phyloP scores from a whole-genome alignment of 345 rosid genomes.

The Psidium guajava region DNA sequence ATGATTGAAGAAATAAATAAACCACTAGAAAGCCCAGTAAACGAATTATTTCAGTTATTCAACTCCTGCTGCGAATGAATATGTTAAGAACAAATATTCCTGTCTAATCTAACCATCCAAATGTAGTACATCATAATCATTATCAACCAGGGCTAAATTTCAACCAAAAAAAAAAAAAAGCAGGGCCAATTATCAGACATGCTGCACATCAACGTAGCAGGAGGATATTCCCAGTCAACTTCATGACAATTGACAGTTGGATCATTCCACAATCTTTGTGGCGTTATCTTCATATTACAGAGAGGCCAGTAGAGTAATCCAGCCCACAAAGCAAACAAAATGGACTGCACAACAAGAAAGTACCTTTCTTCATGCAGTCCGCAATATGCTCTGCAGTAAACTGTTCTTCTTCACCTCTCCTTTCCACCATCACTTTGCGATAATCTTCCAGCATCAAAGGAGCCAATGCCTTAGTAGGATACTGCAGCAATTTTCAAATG shows the following conservation, averaged over 20 bases:
- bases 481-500: constrained; percentile 23
- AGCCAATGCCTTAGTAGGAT: constrained; percentile 90
- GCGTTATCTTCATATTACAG: background rate
- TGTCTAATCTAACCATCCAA: background rate
- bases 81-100: background rate
- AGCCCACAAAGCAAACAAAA: background rate
- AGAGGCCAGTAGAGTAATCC: background rate
- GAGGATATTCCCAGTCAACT: background rate
- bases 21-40: background rate
- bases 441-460: constrained; percentile 93
- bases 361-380: constrained; percentile 83
- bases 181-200: background rate
- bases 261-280: background rate
- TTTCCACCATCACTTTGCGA: constrained; percentile 74
- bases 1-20: background rate
- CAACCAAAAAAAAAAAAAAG: no score
- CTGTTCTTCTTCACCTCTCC: constrained; percentile 88
- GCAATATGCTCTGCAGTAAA: constrained; percentile 65
- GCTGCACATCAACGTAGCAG: background rate
- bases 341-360: background rate
- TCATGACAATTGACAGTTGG: background rate
- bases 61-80: background rate
- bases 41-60: background rate
- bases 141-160: background rate
- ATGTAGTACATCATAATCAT: background rate